Percentiles rank a stretch among this genome's conserved stretches.
These are phyloP conservation scores for Leptographium flavum DNA, from an alignment of 2,329 filamentous ascomycete genomes.

Conservation along the genomic window DNA sequence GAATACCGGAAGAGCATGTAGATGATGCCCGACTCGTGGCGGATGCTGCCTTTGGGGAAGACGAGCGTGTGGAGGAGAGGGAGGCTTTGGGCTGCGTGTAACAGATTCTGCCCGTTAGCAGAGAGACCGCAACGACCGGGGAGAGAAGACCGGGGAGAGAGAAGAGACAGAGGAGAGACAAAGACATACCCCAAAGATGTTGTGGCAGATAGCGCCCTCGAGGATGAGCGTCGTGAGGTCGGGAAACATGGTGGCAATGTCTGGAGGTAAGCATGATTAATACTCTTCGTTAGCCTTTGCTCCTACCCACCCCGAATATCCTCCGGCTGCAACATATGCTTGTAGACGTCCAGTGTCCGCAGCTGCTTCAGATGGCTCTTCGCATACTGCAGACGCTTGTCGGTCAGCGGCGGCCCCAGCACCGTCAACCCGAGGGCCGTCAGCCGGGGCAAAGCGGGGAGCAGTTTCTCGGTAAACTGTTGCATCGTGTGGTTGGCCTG, in stretches of 20 bases:
- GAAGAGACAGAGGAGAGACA: too few relatives aligned
- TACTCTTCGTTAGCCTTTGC: not conserved
- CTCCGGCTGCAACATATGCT: not conserved
- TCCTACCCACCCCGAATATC: not conserved
- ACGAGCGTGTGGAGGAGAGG: not conserved
- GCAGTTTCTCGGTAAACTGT: not conserved
- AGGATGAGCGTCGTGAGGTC: not conserved
- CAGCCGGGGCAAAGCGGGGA: not conserved
- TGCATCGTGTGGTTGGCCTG: too few relatives aligned
- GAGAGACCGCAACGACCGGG: too few relatives aligned
- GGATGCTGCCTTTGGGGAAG: not conserved
- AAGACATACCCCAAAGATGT: not conserved
- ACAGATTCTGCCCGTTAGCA: not conserved
- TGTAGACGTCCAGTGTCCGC: not conserved
- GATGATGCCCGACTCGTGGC: not conserved
- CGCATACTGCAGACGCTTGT: not conserved
- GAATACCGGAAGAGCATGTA: not conserved
- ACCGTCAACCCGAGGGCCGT: not conserved
- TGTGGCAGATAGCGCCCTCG: not conserved
- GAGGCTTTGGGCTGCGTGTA: not conserved
- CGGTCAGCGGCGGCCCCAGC: too few relatives aligned
- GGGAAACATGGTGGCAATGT: not conserved
- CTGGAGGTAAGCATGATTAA: not conserved
- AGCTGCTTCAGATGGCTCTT: not conserved
- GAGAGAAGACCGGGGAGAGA: too few relatives aligned